Base-by-base conservation (phyloP, 257 asterid species). In the Jaltomata sinuosa region DNA sequence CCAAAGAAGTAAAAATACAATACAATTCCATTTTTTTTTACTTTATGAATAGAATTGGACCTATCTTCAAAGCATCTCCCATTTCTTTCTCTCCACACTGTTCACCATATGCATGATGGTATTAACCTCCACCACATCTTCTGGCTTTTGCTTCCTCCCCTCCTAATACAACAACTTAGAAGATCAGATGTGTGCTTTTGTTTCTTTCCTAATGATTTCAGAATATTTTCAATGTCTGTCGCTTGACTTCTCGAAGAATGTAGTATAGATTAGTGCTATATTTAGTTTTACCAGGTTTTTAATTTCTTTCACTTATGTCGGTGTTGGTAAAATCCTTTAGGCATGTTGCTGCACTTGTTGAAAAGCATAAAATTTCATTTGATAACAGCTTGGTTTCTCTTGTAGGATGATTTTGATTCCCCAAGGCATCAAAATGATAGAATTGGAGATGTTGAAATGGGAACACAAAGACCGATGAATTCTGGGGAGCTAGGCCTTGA, bases 371-470 rank as follows among this genome's bases (percentile, higher is more conserved):
- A 42, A 74, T 74, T 47, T 74, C 25, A 25, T 74, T 45, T 74
- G 5, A 14, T 19, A 45, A 42, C 10, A 1, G 7, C 40, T 27
- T 47, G 27, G 27, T 47, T 76, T 76, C 61, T 76, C 62, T 76
- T 76, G 81, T 76, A 76, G 81, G 81, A 76, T 76, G 81, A 27
- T 47, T 45, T 76, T 76, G 98, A 89, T 76, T 50, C 79, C 92
- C 91, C 95, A 76, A 89, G 89, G 90, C 91, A 88, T 87, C 94
- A 89, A 85, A 83, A 65, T 80, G 86, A 91, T 82, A 89, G 97
- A 88, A 87, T 85, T 84, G 93, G 92, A 19, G 99, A 97, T 88
- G 88, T 97, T 84, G 99, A 97, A 92, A 89, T 95, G 97, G 99
- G 98, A 87, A 55, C 55, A 71, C 93, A 90, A 83, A 91, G 89